phyloP scores from a whole-genome alignment of 2,329 filamentous ascomycete species.

The Aspergillus fructus region DNA sequence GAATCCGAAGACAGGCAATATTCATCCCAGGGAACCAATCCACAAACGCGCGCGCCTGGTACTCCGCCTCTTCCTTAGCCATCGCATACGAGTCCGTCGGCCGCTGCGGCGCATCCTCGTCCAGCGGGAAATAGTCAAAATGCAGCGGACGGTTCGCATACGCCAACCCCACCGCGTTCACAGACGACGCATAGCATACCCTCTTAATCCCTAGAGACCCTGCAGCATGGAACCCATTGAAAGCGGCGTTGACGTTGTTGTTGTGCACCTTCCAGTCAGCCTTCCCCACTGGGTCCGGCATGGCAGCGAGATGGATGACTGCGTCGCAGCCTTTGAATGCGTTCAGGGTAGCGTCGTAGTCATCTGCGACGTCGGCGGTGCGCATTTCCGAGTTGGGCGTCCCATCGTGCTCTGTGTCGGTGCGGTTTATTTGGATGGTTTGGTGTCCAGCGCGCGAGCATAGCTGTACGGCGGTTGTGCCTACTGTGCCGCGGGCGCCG shows the following conservation, averaged over 20 bases:
- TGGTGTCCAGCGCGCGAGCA: conserved; percentile 18
- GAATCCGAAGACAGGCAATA: conserved; percentile 39
- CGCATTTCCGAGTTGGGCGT: conserved; percentile 34
- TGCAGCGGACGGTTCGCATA: conserved; percentile 35
- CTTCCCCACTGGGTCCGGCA: conserved; percentile 37
- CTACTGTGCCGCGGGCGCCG: conserved; percentile 36
- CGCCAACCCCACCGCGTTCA: conserved; percentile 41
- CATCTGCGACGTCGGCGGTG: conserved; percentile 32
- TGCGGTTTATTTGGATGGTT: conserved; percentile 23
- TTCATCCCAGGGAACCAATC: conserved; percentile 41
- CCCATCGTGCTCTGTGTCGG: conserved; percentile 28
- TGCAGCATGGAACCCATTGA: conserved; percentile 42
- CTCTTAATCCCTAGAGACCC: conserved; percentile 35
- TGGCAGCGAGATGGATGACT: conserved; percentile 40
- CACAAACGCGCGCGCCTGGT: conserved; percentile 33
- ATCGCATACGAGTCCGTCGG: conserved; percentile 40
- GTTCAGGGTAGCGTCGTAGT: conserved; percentile 32
- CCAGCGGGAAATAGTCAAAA: conserved; percentile 40
- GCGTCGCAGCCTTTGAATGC: conserved; percentile 39
- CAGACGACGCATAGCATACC: conserved; percentile 39
- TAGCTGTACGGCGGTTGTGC: conserved; percentile 29
- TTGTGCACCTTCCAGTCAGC: conserved; percentile 33
- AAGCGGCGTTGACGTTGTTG: conserved; percentile 40
- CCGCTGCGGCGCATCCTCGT: conserved; percentile 33
- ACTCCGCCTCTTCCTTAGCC: conserved; percentile 38